These are phyloP conservation scores for Pestalotiopsis sp. DNA, from an alignment of 2,329 filamentous ascomycete species.

Conservation along the genomic window DNA sequence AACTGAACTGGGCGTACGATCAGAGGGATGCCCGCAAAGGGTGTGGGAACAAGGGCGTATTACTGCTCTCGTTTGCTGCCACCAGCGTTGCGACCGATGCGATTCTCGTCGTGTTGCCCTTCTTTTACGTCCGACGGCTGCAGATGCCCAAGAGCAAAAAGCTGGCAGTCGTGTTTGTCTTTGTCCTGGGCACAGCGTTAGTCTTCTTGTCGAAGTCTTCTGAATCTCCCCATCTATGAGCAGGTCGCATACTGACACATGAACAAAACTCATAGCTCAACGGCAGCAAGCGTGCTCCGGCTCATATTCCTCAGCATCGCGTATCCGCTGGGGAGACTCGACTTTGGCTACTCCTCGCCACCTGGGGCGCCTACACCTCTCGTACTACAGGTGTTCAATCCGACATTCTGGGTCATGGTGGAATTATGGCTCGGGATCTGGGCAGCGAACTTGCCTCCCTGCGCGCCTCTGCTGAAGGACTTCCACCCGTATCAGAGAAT, in stretches of 20 bases:
- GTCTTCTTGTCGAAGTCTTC: background rate
- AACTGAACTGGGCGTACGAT: background rate
- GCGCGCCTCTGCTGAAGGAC: background rate
- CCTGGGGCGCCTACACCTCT: background rate
- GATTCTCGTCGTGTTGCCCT: background rate
- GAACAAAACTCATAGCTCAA: background rate
- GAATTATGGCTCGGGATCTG: constrained; percentile 15
- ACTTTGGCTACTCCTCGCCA: background rate
- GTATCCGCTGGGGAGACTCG: background rate
- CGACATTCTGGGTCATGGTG: constrained; percentile 20
- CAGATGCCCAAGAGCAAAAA: background rate
- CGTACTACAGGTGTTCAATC: constrained; percentile 15
- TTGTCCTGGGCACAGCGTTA: background rate
- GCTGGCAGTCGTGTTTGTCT: background rate
- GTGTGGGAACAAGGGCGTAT: background rate
- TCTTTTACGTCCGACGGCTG: background rate
- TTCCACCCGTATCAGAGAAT: background rate
- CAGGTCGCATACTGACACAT: background rate
- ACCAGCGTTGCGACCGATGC: background rate
- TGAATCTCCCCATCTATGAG: background rate
- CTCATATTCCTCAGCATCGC: background rate
- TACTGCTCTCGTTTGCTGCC: background rate
- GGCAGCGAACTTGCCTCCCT: constrained; percentile 16
- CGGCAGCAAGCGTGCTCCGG: background rate
- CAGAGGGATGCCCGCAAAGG: background rate